Evolutionary conservation across 1,284 basidiomycete genomes (phyloP).

Genomic region (Puccinia brachypodii): DNA sequence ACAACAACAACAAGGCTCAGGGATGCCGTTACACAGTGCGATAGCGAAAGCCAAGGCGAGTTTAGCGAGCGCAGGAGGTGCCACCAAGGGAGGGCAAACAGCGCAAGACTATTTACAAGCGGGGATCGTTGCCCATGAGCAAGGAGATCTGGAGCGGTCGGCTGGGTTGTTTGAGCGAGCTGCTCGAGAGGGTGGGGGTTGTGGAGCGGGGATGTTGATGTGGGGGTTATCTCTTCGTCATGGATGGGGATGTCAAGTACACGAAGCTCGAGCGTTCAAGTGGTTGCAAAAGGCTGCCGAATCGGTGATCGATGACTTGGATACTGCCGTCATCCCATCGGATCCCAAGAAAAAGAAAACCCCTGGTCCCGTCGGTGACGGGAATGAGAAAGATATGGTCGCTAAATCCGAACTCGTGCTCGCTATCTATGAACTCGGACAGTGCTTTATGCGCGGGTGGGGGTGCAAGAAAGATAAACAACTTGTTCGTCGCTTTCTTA

Average conservation of each 20-base stretch:
- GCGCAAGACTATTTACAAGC: slow-evolving; percentile 58
- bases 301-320: slow-evolving; percentile 73
- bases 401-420: slow-evolving; percentile 74
- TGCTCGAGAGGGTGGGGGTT: slow-evolving; percentile 73
- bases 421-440: slow-evolving; percentile 86
- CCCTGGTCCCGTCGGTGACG: slow-evolving; percentile 55
- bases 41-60: slow-evolving; percentile 45
- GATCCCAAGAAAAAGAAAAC: slow-evolving; percentile 56
- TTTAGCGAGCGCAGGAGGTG: background rate
- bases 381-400: background rate
- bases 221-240: slow-evolving; percentile 83
- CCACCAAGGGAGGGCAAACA: background rate
- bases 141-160: slow-evolving; percentile 70
- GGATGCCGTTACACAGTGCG: slow-evolving; percentile 5
- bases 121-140: slow-evolving; percentile 78
- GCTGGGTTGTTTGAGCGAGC: slow-evolving; percentile 76
- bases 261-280: slow-evolving; percentile 73
- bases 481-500: slow-evolving; percentile 69
- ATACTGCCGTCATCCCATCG: slow-evolving; percentile 58
- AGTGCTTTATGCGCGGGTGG: slow-evolving; percentile 90
- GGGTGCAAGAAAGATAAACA: slow-evolving; percentile 79
- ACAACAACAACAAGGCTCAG: background rate
- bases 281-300: slow-evolving; percentile 82
- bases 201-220: slow-evolving; percentile 87
- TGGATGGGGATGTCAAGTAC: slow-evolving; percentile 69